phyloP scores from a whole-genome alignment of 2,329 filamentous ascomycete species.

The Calonectria fujianensis region DNA sequence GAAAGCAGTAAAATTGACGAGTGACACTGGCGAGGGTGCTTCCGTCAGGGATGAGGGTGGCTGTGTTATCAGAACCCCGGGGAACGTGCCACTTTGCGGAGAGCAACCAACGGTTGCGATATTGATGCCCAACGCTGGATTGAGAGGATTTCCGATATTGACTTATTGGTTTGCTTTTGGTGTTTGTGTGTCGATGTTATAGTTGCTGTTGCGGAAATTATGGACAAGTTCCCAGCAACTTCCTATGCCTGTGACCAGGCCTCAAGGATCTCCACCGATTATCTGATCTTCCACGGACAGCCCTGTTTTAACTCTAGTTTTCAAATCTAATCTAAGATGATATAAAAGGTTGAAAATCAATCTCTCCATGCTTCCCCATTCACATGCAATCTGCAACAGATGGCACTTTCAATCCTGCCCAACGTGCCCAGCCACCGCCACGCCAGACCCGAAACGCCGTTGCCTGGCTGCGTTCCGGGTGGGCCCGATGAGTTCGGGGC shows the following conservation, averaged over 20 bases:
- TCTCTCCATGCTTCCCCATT: neutral
- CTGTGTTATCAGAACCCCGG: constrained; percentile 16
- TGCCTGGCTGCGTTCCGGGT: constrained; percentile 41
- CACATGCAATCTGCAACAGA: neutral
- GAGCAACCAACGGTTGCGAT: neutral
- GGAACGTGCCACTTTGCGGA: neutral
- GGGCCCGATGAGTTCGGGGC: constrained; percentile 34
- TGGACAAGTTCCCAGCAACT: neutral
- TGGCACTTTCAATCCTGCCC: constrained; percentile 22
- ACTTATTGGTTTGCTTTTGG: neutral
- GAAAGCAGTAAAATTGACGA: constrained; percentile 1
- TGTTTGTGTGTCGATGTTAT: neutral
- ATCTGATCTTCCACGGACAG: neutral
- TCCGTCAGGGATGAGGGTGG: neutral
- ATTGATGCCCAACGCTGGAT: constrained; percentile 15
- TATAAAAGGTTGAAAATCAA: neutral
- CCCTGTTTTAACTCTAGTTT: neutral
- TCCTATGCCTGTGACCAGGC: neutral
- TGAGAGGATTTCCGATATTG: neutral
- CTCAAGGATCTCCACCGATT: neutral
- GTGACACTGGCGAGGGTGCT: neutral
- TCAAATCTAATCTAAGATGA: neutral
- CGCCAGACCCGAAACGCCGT: constrained; percentile 38
- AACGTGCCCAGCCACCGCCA: constrained; percentile 49
- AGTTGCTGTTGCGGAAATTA: neutral